Base-by-base conservation (phyloP, 2,329 filamentous ascomycete genomes). In the Xylariaceae sp. region DNA sequence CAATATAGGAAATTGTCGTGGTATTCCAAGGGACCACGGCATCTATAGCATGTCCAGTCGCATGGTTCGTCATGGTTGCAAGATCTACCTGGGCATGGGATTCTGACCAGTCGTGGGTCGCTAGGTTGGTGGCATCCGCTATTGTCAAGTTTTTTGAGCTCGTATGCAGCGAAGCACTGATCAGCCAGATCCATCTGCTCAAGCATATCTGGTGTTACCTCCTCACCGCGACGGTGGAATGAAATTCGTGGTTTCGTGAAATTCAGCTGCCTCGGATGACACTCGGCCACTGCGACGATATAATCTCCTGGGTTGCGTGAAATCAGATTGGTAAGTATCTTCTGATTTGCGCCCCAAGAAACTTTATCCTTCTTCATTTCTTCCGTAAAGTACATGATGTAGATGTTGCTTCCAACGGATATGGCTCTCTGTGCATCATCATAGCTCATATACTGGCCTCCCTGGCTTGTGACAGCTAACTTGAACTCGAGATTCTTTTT, bases 271-370 rank as follows among this genome's bases (percentile, higher is more conserved):
- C 40, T 37, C 2, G 43, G 12, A 10, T 7, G 5, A 20, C 55
- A 57, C 23, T 54, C 23, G 2, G 55, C 55, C 2, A 21, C 55
- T 12, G 21, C 55, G 37, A 57, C 55, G 2, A 53, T 12, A n/a
- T 57, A 57, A 21, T 57, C 47, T 14, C 52, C 52, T 9, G 55
- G 40, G 41, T 54, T 57, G 16, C 55, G 55, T 20, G 32, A 23
- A 14, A 57, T 50, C 9, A 57, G 43, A 12, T 47, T 57, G 3
- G 29, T 19, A 12, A 57, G 1, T n/a, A 54, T 54, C 6, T 20
- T 1, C n/a, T 32, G 21, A 20, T 54, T 57, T 2, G 50, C 20
- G n/a, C 44, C 26, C 50, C 55, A 57, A 1, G 43, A 40, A 7
- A 44, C 23, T 4, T 26, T 29, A 2, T 57, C 54, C 37, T 20